Percentiles rank a stretch among this genome's conserved stretches.
Evolutionary conservation across 2,329 filamentous ascomycete species (phyloP).

Genomic region (Pseudogymnoascus destructans): DNA sequence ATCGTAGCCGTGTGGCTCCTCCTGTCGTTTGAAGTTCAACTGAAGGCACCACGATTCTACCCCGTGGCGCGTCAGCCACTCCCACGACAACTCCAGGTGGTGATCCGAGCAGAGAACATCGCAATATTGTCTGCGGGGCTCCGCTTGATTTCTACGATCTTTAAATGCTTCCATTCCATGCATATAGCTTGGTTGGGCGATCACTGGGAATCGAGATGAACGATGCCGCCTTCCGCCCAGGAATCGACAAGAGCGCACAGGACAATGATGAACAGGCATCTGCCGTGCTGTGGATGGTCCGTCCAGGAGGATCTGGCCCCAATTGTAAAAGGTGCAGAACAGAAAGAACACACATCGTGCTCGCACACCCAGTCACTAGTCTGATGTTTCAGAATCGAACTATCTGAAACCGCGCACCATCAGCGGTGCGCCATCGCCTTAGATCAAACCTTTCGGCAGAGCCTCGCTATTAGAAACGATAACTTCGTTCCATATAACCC

Average conservation of each 20-base stretch:
- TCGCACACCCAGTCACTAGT: background rate
- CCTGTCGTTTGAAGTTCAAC: background rate
- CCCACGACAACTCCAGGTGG: background rate
- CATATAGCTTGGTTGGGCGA: background rate
- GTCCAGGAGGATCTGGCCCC: conserved; percentile 1
- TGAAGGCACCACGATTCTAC: background rate
- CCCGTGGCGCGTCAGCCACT: background rate
- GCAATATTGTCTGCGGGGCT: background rate
- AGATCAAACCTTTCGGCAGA: conserved; percentile 1
- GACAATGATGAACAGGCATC: background rate
- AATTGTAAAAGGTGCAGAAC: background rate
- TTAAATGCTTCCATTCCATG: conserved; percentile 5
- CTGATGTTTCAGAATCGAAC: background rate
- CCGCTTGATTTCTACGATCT: background rate
- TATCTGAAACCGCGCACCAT: background rate
- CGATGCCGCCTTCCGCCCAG: background rate
- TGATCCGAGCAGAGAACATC: background rate
- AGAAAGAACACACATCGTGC: background rate
- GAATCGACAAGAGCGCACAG: background rate
- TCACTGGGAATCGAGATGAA: background rate
- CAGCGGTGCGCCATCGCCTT: background rate
- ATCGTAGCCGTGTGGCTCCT: conserved; percentile 1
- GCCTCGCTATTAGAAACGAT: background rate
- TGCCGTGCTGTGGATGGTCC: background rate
- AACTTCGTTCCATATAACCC: background rate